These are phyloP conservation scores for Xylariaceae sp. DNA, from an alignment of 2,329 filamentous ascomycete genomes.

Conservation along the genomic window DNA sequence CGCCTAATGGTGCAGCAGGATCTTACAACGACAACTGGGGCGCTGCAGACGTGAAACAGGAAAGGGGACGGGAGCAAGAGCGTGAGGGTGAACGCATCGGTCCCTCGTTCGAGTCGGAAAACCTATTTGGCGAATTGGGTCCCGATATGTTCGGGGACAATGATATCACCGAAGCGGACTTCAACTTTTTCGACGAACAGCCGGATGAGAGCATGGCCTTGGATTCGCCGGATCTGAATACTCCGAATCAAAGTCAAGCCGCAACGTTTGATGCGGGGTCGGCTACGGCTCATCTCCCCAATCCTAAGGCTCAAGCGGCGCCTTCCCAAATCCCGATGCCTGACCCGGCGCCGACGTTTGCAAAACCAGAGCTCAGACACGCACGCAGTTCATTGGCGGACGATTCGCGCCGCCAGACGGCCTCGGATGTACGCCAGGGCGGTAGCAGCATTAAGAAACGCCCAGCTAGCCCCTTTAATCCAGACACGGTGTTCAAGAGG, in stretches of 20 bases:
- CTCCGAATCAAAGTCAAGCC: slow-evolving; percentile 18
- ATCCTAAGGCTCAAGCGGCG: slow-evolving; percentile 16
- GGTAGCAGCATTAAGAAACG: slow-evolving; percentile 39
- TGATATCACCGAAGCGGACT: slow-evolving; percentile 75
- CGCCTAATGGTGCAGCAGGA: slow-evolving; percentile 27
- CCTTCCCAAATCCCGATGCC: slow-evolving; percentile 15
- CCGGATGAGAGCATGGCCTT: slow-evolving; percentile 37
- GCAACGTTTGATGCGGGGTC: slow-evolving; percentile 11
- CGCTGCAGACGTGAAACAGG: slow-evolving; percentile 35
- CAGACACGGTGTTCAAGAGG: slow-evolving; percentile 54
- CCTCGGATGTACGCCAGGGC: slow-evolving; percentile 28
- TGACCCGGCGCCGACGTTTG: slow-evolving; percentile 37
- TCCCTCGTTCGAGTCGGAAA: slow-evolving; percentile 44
- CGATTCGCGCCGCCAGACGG: slow-evolving; percentile 28
- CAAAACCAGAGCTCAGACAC: slow-evolving; percentile 56
- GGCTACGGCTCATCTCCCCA: slow-evolving; percentile 13
- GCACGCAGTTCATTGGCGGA: slow-evolving; percentile 49
- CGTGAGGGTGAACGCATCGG: slow-evolving; percentile 36
- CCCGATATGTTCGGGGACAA: slow-evolving; percentile 67
- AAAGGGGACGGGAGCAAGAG: too few species aligned
- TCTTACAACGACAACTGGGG: slow-evolving; percentile 38
- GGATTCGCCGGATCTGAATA: slow-evolving; percentile 31
- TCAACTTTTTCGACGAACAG: slow-evolving; percentile 73
- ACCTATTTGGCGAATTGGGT: slow-evolving; percentile 64
- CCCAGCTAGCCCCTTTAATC: slow-evolving; percentile 52